Evolutionary conservation across 1,284 basidiomycete species (phyloP).

Genomic region (Pseudomicrostroma phylloplanum): DNA sequence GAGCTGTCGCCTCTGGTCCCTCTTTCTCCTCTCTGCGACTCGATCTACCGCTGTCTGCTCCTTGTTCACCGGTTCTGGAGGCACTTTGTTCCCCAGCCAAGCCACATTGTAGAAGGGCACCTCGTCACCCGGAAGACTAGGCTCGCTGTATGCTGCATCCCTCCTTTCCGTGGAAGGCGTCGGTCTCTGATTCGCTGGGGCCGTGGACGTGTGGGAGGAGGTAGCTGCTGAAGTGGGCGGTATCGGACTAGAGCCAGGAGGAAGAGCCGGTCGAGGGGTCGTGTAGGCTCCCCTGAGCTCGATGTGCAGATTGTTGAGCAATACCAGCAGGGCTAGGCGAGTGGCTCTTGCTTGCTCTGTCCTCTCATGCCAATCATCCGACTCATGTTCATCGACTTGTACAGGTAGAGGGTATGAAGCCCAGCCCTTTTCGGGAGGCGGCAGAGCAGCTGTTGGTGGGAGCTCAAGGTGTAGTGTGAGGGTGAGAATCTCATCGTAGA

Average conservation of each 20-base stretch:
- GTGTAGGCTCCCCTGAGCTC: background rate
- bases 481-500: background rate
- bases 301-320: background rate
- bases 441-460: background rate
- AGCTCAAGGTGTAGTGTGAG: background rate
- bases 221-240: background rate
- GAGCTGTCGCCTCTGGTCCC: background rate
- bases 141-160: background rate
- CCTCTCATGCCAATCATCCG: background rate
- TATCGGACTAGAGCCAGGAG: background rate
- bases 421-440: background rate
- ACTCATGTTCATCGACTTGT: background rate
- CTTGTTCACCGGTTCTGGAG: background rate
- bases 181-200: background rate
- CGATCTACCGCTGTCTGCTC: background rate
- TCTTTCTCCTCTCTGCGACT: background rate
- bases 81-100: conserved; percentile 1
- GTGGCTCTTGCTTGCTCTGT: conserved; percentile 5
- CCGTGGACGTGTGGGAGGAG: background rate
- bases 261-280: background rate
- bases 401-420: background rate
- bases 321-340: background rate
- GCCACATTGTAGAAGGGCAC: background rate
- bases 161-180: background rate
- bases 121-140: background rate